phyloP scores from a whole-genome alignment of 2,329 filamentous ascomycete species.

The Hypomyces rosellus region DNA sequence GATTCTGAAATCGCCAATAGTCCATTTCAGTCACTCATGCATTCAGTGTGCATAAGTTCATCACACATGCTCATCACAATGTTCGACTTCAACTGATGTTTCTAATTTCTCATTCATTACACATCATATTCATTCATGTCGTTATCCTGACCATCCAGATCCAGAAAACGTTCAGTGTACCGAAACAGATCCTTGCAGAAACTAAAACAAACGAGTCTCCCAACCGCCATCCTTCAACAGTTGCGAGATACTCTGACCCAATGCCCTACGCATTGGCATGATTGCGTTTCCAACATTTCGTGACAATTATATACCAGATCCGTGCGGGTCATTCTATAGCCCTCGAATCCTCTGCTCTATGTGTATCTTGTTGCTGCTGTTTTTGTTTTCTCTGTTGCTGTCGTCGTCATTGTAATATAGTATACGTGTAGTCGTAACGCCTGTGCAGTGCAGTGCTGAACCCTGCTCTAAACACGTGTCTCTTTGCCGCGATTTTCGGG shows the following conservation, averaged over 20 bases:
- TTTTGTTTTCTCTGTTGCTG: too few relatives aligned
- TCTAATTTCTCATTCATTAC: slow-evolving; percentile 23
- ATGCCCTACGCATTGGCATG: not conserved
- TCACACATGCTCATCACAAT: too few relatives aligned
- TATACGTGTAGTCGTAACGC: not conserved
- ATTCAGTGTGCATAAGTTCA: too few relatives aligned
- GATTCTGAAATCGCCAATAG: too few relatives aligned
- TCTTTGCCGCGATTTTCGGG: slow-evolving; percentile 27
- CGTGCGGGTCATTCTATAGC: not conserved
- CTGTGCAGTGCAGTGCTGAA: not conserved
- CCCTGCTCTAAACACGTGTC: slow-evolving; percentile 22
- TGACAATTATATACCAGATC: not conserved
- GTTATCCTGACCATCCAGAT: slow-evolving; percentile 24
- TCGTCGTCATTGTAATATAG: too few relatives aligned
- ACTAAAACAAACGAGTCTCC: slow-evolving; percentile 1
- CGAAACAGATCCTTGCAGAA: slow-evolving; percentile 1
- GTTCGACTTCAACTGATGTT: not conserved
- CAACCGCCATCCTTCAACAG: slow-evolving; percentile 3
- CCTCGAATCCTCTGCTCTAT: not conserved
- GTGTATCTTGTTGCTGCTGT: not conserved
- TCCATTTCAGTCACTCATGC: too few relatives aligned
- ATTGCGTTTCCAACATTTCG: not conserved
- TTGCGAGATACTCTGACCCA: slow-evolving; percentile 6
- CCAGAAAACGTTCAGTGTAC: slow-evolving; percentile 9
- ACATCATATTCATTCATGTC: slow-evolving; percentile 28